Base-by-base conservation (phyloP, 106 monocot species). In the Triglochin maritima region DNA sequence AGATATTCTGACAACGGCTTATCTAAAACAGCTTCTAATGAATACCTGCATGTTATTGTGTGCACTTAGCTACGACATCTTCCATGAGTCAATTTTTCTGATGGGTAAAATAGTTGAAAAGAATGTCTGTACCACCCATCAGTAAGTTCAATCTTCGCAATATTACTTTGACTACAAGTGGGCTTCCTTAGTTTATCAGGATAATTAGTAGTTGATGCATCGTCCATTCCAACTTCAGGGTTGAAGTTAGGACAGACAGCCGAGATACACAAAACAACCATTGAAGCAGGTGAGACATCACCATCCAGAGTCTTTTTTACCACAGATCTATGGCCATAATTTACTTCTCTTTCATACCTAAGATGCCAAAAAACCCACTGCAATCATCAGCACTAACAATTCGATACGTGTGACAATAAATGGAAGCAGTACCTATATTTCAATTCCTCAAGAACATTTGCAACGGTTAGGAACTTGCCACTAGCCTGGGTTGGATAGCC, bases 331-430 rank as follows among this genome's bases (percentile, higher is more conserved):
- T 96, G 95, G 16, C 95, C 90, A 70, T 78, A 74, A 58, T 96
- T 85, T 44, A 85, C 62, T 78, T 96, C 95, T 53, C 90, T 85
- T 42, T 96, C 95, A 86, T 96, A 96, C 64, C 95, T 96, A 65
- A 60, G 74, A 56, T 59, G 7, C 4, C 48, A 47, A 17, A 6
- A 64, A 43, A 7, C 44, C 12, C 51, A 17, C 10, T 29, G 7
- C 63, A 42, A 49, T 45, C 2, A 16, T 65, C 14, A 65, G 7
- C 47, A 65, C 2, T 3, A 65, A 8, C 14, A 55, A 12, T 55
- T 9, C 47, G 46, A 63, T 63, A 63, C 42, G 13, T 43, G 47
- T 14, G 45, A 5, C n/a, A 8, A 47, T 13, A n/a, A 63, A 63
- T 13, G 7, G 44, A 63, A 0, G 6, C 10, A 29, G 47, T 50